Base-by-base conservation (phyloP, 306 rosid genomes). In the Glycine latifolia region DNA sequence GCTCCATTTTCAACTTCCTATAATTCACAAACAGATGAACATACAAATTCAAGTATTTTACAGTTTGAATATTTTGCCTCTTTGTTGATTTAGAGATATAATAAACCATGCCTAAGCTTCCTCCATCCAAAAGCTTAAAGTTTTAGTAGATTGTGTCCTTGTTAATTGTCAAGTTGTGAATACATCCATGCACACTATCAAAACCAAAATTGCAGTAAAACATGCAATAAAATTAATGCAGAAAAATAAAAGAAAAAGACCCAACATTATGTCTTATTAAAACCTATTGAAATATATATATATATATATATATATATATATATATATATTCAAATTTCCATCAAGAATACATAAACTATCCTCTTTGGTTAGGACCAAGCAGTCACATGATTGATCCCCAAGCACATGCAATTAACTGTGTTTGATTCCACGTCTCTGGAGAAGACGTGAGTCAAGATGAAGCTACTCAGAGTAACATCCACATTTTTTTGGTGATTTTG, bases 1-100 rank as follows among this genome's bases (percentile, higher is more conserved):
- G 92, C 85, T 86, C 97, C 96, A 86, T 93, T 91, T 76, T 79
- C 87, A 41, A 76, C 86, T 75, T 84, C 93, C 99, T 95, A 83
- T 6, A 81, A 70, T 33, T 48, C 83, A 73, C 65, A 52, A 5
- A 68, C 39, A n/a, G 53, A 52, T 68, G 15, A 67, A 46, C 59
- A 69, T 61, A 69, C 63, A 78, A 66, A 71, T 46, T 69, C 73
- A 33, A 62, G n/a, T 62, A 62, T 62, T 37, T 63, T 60, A 75
- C 55, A 6, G 67, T 41, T 63, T 52, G 46, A 33, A 20, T 67
- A 44, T 66, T 68, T 43, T 16, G 66, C 69, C 15, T 48, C 76
- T 59, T 75, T 33, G 54, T 60, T 76, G 62, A 67, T 39, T 73
- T 73, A 79, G 59, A 58, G 9, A 68, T 63, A 63, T 35, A 12